Percentiles rank a stretch among this genome's conserved stretches.
phyloP scores from a whole-genome alignment of 108 stramenopile genomes.

The Cyclotella choctawhatcheeana region DNA sequence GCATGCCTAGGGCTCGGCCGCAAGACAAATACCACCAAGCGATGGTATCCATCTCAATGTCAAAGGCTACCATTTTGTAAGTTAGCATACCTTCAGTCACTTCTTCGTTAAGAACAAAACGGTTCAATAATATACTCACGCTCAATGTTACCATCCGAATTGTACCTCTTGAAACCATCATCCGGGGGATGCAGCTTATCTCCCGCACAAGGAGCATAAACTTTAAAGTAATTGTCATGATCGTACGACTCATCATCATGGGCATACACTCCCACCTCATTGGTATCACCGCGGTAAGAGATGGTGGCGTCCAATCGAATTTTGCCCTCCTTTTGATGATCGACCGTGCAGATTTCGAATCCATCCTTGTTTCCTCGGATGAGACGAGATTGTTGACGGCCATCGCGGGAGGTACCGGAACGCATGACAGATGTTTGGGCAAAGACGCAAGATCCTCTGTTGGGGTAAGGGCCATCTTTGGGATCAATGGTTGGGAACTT shows the following conservation, averaged over 20 bases:
- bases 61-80: constrained; percentile 28
- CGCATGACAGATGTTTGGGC: constrained; percentile 91
- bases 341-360: constrained; percentile 89
- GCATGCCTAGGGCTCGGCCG: constrained; percentile 91
- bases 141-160: constrained; percentile 49
- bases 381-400: constrained; percentile 85
- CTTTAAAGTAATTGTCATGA: constrained; percentile 82
- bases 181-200: constrained; percentile 64
- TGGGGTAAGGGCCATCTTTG: constrained; percentile 73
- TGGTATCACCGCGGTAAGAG: constrained; percentile 50
- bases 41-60: constrained; percentile 56
- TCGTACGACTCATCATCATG: constrained; percentile 81
- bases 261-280: constrained; percentile 73
- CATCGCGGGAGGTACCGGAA: constrained; percentile 78
- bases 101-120: no score
- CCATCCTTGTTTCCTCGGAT: constrained; percentile 84
- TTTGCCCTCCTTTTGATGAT: constrained; percentile 82
- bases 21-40: constrained; percentile 96
- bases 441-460: constrained; percentile 80
- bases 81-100: no score
- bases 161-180: constrained; percentile 55
- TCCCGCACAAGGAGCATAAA: constrained; percentile 60
- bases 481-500: constrained; percentile 68
- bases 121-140: constrained; percentile 33
- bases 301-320: constrained; percentile 71